These are phyloP conservation scores for Wickerhamomyces pijperi DNA, from an alignment of 805 yeast genomes.

Conservation along the genomic window DNA sequence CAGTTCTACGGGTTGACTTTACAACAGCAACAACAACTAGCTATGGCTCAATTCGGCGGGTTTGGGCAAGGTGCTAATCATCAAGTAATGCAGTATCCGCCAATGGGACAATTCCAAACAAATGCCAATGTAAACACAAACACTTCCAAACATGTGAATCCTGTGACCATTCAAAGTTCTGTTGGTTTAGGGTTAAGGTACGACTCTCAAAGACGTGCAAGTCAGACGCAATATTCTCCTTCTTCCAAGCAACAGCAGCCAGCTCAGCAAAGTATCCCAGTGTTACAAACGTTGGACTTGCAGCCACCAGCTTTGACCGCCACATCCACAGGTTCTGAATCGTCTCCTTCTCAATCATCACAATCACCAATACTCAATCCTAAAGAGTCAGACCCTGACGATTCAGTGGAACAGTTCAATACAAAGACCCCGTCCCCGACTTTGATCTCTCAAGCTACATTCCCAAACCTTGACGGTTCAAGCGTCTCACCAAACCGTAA, in stretches of 20 bases:
- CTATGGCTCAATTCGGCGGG: too few relatives aligned
- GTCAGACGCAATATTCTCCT: neutral
- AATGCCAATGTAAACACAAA: too few relatives aligned
- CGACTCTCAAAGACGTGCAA: constrained; percentile 2
- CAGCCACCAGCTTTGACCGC: too few relatives aligned
- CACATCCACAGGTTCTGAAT: too few relatives aligned
- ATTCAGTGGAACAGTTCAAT: constrained; percentile 22
- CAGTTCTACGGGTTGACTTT: too few relatives aligned
- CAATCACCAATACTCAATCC: too few relatives aligned
- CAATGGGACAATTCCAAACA: constrained; percentile 1
- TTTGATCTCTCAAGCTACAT: constrained; percentile 24
- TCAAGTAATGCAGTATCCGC: constrained; percentile 1
- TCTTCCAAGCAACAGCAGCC: neutral
- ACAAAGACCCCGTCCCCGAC: constrained; percentile 35
- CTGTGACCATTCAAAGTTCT: constrained; percentile 2
- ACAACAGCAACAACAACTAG: constrained; percentile 1
- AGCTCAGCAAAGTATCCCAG: constrained; percentile 4
- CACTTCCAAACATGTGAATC: neutral
- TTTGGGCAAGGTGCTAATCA: neutral
- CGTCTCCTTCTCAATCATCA: too few relatives aligned
- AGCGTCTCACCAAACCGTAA: constrained; percentile 7
- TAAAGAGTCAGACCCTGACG: constrained; percentile 14
- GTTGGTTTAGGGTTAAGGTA: constrained; percentile 7
- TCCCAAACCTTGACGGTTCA: constrained; percentile 3
- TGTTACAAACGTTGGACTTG: too few relatives aligned